Conservation (phyloP, 2,329 filamentous ascomycete genomes). For the Penicillium sp. region DNA sequence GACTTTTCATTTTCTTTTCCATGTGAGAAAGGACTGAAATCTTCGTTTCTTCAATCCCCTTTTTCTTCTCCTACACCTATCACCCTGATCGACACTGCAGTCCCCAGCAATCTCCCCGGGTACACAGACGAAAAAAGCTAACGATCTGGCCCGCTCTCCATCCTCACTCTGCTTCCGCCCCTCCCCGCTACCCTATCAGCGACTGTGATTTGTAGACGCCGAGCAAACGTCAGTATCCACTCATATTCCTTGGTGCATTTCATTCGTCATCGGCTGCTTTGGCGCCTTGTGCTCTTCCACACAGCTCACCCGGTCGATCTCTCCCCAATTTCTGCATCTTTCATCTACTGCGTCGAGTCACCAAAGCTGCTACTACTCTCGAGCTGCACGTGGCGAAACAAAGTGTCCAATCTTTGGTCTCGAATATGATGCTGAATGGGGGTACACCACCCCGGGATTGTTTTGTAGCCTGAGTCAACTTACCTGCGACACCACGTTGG, state of each 20-base stretch:
- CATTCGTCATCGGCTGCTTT: slow-evolving; percentile 16
- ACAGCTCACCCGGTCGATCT: neutral
- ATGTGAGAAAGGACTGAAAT: neutral
- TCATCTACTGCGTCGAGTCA: neutral
- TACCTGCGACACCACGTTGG: slow-evolving; percentile 35
- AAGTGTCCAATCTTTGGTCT: neutral
- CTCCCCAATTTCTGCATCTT: neutral
- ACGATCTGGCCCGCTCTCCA: slow-evolving; percentile 17
- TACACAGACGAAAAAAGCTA: slow-evolving; percentile 7
- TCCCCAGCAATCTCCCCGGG: neutral
- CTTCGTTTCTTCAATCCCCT: neutral
- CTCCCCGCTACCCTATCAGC: slow-evolving; percentile 14
- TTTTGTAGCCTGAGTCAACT: slow-evolving; percentile 39
- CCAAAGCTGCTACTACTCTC: neutral
- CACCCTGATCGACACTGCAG: slow-evolving; percentile 8
- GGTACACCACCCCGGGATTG: slow-evolving; percentile 37
- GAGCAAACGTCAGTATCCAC: slow-evolving; percentile 29
- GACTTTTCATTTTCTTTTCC: neutral
- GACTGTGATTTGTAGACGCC: slow-evolving; percentile 20
- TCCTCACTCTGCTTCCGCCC: slow-evolving; percentile 1
- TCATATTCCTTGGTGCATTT: slow-evolving; percentile 9
- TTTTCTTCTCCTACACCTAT: neutral
- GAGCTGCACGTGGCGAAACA: neutral
- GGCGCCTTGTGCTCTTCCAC: neutral
- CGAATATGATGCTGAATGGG: slow-evolving; percentile 39